These are phyloP conservation scores for Bombardia bombarda DNA, from an alignment of 495 filamentous ascomycete species.

Conservation along the genomic window DNA sequence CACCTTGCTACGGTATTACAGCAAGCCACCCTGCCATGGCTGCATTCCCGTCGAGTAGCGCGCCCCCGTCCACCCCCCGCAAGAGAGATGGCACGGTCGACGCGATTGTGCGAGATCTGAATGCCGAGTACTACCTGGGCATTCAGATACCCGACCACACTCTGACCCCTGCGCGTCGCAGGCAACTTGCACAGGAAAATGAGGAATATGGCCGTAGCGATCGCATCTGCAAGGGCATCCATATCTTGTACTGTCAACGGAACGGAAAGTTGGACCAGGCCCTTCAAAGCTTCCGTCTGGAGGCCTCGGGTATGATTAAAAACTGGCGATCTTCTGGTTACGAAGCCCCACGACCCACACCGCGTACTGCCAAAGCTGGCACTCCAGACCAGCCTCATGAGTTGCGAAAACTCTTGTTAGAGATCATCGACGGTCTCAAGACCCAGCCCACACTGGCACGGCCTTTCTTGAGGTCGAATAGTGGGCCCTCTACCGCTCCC, in stretches of 20 bases:
- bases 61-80: constrained; percentile 9
- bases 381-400: constrained; percentile 5
- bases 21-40: too few species aligned
- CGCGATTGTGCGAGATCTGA: constrained; percentile 9
- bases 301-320: constrained; percentile 11
- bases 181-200: constrained; percentile 5
- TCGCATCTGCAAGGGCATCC: constrained; percentile 11
- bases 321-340: constrained; percentile 19
- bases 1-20: too few species aligned
- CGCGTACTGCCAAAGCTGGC: constrained; percentile 8
- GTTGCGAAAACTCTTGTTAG: constrained; percentile 12
- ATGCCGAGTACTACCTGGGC: constrained; percentile 16
- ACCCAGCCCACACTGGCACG: background rate
- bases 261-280: constrained; percentile 6
- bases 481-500: background rate
- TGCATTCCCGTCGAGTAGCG: constrained; percentile 6
- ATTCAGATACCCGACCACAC: constrained; percentile 11
- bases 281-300: constrained; percentile 10
- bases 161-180: constrained; percentile 10
- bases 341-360: constrained; percentile 7
- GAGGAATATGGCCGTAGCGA: constrained; percentile 6
- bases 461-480: background rate
- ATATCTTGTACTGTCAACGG: constrained; percentile 9
- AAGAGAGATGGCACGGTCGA: constrained; percentile 8
- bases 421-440: constrained; percentile 5